Conservation (phyloP, 306 rosid species). For the Echinosophora koreensis region DNA sequence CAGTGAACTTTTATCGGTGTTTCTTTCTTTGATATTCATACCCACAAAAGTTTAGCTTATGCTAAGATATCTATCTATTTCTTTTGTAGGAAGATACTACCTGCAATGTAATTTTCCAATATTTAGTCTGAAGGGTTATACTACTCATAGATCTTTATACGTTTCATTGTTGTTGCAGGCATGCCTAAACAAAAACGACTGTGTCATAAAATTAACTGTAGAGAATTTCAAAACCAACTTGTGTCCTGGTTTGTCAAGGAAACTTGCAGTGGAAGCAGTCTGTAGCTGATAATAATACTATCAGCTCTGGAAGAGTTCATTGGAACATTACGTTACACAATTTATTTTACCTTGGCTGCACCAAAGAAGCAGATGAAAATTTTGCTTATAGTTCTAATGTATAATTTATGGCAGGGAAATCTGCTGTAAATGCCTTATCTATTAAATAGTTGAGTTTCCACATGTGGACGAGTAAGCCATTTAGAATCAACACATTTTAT, state of each 20-base stretch:
- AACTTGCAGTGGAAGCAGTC: conserved; percentile 83
- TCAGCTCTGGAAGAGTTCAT: conserved; percentile 21
- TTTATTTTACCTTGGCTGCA: conserved; percentile 39
- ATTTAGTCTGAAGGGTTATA: not conserved
- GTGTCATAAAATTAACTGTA: conserved; percentile 63
- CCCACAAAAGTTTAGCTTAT: not conserved
- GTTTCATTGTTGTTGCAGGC: conserved; percentile 58
- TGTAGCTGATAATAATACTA: conserved; percentile 60
- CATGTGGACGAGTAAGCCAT: not conserved
- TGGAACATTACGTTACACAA: conserved; percentile 38
- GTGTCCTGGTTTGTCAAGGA: conserved; percentile 62
- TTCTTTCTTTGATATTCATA: not conserved
- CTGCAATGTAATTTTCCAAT: not conserved
- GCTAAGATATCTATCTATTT: not conserved
- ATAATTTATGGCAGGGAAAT: conserved; percentile 35
- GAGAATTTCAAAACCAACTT: conserved; percentile 62
- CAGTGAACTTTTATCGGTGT: not conserved
- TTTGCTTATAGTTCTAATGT: conserved; percentile 31
- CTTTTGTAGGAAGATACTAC: not conserved
- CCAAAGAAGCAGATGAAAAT: conserved; percentile 29
- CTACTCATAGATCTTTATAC: not conserved
- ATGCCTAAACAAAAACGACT: conserved; percentile 69
- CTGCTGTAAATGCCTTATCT: conserved; percentile 36
- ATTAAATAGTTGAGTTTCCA: not conserved
- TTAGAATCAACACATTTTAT: conserved; percentile 38